These are phyloP conservation scores for Rhododendron ovatum DNA, from an alignment of 148 eudicot genomes.

Conservation along the genomic window DNA sequence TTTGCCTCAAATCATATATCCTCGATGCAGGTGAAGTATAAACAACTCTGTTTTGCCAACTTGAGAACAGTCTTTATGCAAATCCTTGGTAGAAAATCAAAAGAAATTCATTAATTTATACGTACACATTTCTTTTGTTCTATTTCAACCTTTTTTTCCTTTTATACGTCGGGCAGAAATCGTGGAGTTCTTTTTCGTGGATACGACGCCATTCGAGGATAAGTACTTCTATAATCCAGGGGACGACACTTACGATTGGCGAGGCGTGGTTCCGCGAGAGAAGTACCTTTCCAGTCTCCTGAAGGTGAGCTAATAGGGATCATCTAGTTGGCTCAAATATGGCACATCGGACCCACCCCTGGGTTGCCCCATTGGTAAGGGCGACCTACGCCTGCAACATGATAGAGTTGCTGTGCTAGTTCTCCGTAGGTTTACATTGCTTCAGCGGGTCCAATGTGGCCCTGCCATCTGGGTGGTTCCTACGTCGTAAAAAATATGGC, in stretches of 20 bases:
- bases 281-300: conserved; percentile 27
- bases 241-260: conserved; percentile 53
- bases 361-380: too few species aligned
- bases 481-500: too few species aligned
- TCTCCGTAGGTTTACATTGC: too few species aligned
- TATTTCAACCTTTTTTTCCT: not conserved
- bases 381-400: too few species aligned
- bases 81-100: not conserved
- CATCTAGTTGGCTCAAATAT: too few species aligned
- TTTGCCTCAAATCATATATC: conserved; percentile 66
- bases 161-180: conserved; percentile 32
- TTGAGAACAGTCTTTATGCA: not conserved
- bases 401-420: too few species aligned
- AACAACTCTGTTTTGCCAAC: not conserved
- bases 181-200: conserved; percentile 65
- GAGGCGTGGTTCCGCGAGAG: conserved; percentile 40
- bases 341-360: too few species aligned
- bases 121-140: not conserved
- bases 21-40: conserved; percentile 36
- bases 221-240: conserved; percentile 37
- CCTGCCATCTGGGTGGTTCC: too few species aligned
- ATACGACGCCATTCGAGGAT: conserved; percentile 59
- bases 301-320: not conserved
- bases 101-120: not conserved
- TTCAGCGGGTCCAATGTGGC: too few species aligned